These are phyloP conservation scores for Solanum virginianum DNA, from an alignment of 257 asterid genomes.

Conservation along the genomic window DNA sequence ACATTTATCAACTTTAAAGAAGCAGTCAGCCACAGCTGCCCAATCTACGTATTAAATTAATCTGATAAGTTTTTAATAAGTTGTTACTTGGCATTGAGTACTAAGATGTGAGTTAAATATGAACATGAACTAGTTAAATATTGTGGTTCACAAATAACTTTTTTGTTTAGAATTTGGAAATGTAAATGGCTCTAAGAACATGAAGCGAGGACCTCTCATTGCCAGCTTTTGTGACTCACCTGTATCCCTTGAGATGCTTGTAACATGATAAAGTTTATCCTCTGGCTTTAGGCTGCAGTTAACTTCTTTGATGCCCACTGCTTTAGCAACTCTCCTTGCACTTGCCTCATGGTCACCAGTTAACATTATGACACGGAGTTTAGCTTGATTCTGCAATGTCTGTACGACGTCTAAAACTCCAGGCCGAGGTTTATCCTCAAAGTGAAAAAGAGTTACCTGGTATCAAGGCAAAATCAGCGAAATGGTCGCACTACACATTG, in stretches of 20 bases:
- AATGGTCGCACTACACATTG: background rate
- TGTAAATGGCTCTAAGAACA: background rate
- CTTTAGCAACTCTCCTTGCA: constrained; percentile 88
- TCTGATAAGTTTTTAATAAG: background rate
- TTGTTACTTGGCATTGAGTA: background rate
- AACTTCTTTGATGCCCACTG: constrained; percentile 85
- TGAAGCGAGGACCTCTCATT: background rate
- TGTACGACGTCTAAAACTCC: constrained; percentile 62
- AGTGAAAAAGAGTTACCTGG: constrained; percentile 93
- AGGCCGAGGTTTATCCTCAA: constrained; percentile 80
- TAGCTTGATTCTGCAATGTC: constrained; percentile 60
- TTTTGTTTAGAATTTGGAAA: background rate
- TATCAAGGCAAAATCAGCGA: background rate
- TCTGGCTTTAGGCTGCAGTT: constrained; percentile 87
- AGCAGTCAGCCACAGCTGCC: background rate
- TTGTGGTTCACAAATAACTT: background rate
- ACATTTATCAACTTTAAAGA: background rate
- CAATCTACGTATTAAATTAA: background rate
- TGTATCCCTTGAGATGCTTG: constrained; percentile 70
- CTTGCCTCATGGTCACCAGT: constrained; percentile 96
- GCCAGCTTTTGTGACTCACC: constrained; percentile 23
- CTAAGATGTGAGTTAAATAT: background rate
- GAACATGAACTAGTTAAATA: background rate
- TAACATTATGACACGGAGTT: constrained; percentile 84
- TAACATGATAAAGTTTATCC: constrained; percentile 89